Evolutionary conservation across 352 stramenopile genomes (phyloP), one percentile per base, ranked within the genome.

Genomic region (Phytophthora pistaciae): DNA sequence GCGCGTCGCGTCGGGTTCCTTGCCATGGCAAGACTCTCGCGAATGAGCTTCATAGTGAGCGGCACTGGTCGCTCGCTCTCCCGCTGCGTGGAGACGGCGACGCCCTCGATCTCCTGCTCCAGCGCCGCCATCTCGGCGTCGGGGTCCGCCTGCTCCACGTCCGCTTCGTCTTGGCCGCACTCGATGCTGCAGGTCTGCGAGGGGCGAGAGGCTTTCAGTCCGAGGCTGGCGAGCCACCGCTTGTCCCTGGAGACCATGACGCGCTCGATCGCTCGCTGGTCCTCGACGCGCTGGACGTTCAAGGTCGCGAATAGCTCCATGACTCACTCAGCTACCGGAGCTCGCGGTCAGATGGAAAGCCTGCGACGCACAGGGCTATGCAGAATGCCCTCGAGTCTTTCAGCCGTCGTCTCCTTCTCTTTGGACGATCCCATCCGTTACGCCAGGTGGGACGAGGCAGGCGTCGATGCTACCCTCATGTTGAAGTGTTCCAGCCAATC

Each of bases 21-120:
- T 0, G 54, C 59, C 13, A 64, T 2, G 3, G 62, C 48, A 14
- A 72, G 25, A 48, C 77, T 83, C 53, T 92, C 82, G 42, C 85
- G 83, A 55, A 95, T 90, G 18, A 95, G 74, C 57, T 77, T 71
- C 81, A 95, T 92, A 14, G 73, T 93, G n/a, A 95, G 58, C 23
- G 67, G 67, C 56, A 78, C 68, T 8, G 81, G 67, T 9, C 57
- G 70, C 33, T 90, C 82, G 27, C 72, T 78, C 48, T 83, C 59
- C 14, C 68, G 59, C 1, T 72, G 58, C 7, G 62, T 70, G 27
- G 80, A 76, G n/a, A 82, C 66, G 7, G 79, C 76, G 42, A 80
- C 49, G 16, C 61, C 57, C 55, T 83, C 71, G 48, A 88, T 79
- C 25, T 83, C 66, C 4, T 88, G 80, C 3, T 92, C 84, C 36